These are phyloP conservation scores for Globisporangium carolinianum DNA, from an alignment of 352 stramenopile genomes.

Conservation along the genomic window DNA sequence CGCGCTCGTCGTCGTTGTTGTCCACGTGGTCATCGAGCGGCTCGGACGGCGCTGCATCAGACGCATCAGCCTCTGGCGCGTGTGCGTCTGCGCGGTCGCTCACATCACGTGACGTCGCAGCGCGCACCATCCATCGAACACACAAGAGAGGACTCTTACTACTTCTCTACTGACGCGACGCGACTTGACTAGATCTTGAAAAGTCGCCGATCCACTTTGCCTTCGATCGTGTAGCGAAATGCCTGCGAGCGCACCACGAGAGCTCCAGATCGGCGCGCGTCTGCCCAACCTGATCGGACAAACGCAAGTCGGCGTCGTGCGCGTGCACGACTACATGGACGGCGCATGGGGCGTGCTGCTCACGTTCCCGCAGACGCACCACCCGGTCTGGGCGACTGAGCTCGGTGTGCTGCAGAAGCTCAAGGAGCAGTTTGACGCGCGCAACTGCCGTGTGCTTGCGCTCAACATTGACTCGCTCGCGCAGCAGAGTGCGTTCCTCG, in stretches of 20 bases:
- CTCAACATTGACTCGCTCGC: constrained; percentile 34
- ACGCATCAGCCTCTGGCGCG: background rate
- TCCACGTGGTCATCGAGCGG: background rate
- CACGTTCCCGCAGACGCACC: constrained; percentile 63
- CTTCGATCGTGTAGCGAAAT: constrained; percentile 5
- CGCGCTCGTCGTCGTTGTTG: background rate
- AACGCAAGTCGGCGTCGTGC: constrained; percentile 64
- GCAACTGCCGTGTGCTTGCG: constrained; percentile 57
- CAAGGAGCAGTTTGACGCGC: constrained; percentile 69
- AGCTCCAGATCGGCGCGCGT: constrained; percentile 61
- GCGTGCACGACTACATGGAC: constrained; percentile 66
- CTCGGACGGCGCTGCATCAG: background rate
- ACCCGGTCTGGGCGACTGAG: constrained; percentile 75
- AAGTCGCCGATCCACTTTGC: background rate
- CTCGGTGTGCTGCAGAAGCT: constrained; percentile 78
- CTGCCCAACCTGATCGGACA: constrained; percentile 66
- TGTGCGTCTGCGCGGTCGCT: background rate
- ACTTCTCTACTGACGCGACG: too few species aligned
- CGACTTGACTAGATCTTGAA: background rate
- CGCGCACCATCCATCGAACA: background rate
- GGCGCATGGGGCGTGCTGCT: constrained; percentile 61
- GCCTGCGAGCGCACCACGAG: constrained; percentile 19
- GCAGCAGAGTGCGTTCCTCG: constrained; percentile 46
- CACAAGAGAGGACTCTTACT: background rate
- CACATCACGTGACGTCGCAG: background rate